Evolutionary conservation across 345 rosid genomes (phyloP).

Genomic region (Lumnitzera racemosa): DNA sequence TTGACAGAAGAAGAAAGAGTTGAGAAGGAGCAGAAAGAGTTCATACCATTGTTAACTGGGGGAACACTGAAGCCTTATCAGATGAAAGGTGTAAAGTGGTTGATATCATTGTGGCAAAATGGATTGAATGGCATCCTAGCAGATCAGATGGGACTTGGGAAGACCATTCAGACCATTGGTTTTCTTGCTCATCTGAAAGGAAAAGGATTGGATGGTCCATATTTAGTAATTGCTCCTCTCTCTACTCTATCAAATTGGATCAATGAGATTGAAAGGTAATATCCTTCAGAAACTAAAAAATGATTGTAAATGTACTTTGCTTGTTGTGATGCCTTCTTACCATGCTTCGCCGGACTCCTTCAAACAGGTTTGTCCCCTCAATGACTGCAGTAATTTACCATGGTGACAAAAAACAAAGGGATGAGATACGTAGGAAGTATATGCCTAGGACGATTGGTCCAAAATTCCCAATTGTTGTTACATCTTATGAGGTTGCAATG

Average conservation of each 20-base stretch:
- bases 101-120: slow-evolving; percentile 90
- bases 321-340: neutral
- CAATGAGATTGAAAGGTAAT: slow-evolving; percentile 72
- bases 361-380: slow-evolving; percentile 70
- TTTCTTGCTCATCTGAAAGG: slow-evolving; percentile 86
- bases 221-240: slow-evolving; percentile 89
- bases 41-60: slow-evolving; percentile 82
- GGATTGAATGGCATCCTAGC: slow-evolving; percentile 97
- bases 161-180: slow-evolving; percentile 92
- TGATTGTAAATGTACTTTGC: neutral
- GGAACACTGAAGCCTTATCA: slow-evolving; percentile 87
- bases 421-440: slow-evolving; percentile 53
- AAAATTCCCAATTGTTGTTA: slow-evolving; percentile 75
- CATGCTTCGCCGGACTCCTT: neutral
- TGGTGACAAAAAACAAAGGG: slow-evolving; percentile 60
- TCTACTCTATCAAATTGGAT: slow-evolving; percentile 95
- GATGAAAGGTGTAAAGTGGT: slow-evolving; percentile 95
- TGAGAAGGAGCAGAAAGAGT: slow-evolving; percentile 73
- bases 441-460: slow-evolving; percentile 69
- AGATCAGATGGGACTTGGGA: slow-evolving; percentile 99
- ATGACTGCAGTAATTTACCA: slow-evolving; percentile 73
- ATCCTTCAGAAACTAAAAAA: neutral
- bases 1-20: slow-evolving; percentile 67
- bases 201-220: slow-evolving; percentile 85
- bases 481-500: slow-evolving; percentile 91